Evolutionary conservation across 1,139 yeast species (phyloP), one percentile per base, ranked within the genome.

Genomic region (Saccharomyces hybrid): DNA sequence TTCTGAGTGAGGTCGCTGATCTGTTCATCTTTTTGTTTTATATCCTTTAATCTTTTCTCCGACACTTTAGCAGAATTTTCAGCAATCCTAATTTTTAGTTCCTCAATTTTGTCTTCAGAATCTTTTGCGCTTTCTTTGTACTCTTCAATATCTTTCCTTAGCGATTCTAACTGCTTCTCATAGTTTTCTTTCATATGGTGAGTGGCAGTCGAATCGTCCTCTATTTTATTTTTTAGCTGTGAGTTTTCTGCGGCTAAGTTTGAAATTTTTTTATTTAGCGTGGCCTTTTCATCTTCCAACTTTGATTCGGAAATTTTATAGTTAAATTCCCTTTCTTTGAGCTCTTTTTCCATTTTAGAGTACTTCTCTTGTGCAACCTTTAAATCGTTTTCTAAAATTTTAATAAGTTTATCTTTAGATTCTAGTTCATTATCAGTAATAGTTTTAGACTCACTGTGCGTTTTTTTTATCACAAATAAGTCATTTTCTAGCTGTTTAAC

Each of bases 311-410:
- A 31, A 54, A 55, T 56, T 53, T 61, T 64, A 55, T 56, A 55
- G 47, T 51, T 53, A 25, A 60, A 42, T 31, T 52, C 59, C 23
- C 47, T 54, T 47, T 48, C 59, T 47, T 52, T 65, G 64, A 49
- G 63, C 67, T 46, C 62, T 61, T 47, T 72, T 73, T 54, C 73
- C 70, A 26, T 64, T 57, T 46, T 72, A 23, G 48, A 50, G 14
- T 23, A 26, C 8, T 46, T 27, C 16, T 46, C 31, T 27, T 46
- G 16, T 25, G 31, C 29, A 38, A 38, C 13, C 11, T 38, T 9
- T 9, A 38, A 20, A 38, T 38, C 44, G 13, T 2, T 38, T 16
- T 38, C 44, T 16, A 38, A 20, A 20, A 6, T 38, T 38, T 16
- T 38, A 20, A 38, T 38, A 16, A 38, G 13, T 38, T 38, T 38